Base-by-base conservation (phyloP, 2,329 filamentous ascomycete genomes). In the Pestalotiopsis sp. region DNA sequence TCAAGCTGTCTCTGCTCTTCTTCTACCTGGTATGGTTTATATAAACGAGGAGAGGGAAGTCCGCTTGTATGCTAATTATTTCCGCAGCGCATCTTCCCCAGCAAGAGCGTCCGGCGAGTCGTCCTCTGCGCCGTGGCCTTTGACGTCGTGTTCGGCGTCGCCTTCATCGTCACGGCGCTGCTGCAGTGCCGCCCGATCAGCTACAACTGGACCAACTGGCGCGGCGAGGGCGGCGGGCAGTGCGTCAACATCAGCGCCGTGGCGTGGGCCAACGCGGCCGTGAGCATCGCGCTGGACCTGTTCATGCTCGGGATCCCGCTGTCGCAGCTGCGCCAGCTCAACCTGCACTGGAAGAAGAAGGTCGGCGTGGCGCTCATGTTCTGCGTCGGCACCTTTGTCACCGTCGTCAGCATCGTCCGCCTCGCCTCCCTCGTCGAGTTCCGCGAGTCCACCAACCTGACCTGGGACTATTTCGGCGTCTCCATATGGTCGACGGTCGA, bases 261-360 rank as follows among this genome's bases (percentile, higher is more conserved):
- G 39, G 77, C 74, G 17, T 82, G 78, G 77, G 72, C 77, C 20
- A 79, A 79, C 57, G 80, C 81, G 1, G 77, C 70, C 2, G 76
- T 83, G 49, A 82, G 81, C 66, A 84, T 85, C 31, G 71, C 73
- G 3, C 74, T 83, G 58, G 83, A 86, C 68, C 3, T 83, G 6
- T 78, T 78, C 71, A 82, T 85, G 68, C 74, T 84, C 56, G 75
- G 74, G 4, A 73, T 85, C 2, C 83, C 84, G 1, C 77, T 86
- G n/a, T 80, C 80, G 12, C 81, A 84, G 68, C 71, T 87, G 4
- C 69, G 76, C 31, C 64, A 73, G 1, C 76, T 86, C 25, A 78
- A 81, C 4, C 71, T 86, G 59, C 80, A 82, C 68, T 82, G 80
- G 76, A 83, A 82, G 77, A 85, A 85, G 76, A 86, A 85, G 76